phyloP scores from a whole-genome alignment of 1,139 yeast species.

The Pneumocystis jirovecii region DNA sequence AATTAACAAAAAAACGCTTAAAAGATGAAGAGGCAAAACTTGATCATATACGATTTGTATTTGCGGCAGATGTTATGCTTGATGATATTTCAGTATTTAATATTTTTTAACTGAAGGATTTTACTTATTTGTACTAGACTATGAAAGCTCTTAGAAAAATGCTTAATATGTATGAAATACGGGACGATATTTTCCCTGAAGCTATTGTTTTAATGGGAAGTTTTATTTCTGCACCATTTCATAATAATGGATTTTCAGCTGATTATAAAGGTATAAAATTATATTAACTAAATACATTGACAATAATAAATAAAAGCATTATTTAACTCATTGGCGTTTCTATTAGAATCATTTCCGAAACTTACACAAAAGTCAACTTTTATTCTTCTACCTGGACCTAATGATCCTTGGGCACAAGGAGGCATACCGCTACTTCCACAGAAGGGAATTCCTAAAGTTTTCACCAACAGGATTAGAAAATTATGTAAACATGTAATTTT shows the following conservation, averaged over 20 bases:
- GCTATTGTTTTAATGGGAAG: slow-evolving; percentile 55
- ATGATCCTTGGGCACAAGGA: slow-evolving; percentile 83
- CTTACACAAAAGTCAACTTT: slow-evolving; percentile 34
- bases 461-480: slow-evolving; percentile 51
- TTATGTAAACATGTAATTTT: slow-evolving; percentile 52
- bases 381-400: slow-evolving; percentile 69
- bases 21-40: slow-evolving; percentile 42
- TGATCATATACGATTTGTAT: slow-evolving; percentile 41
- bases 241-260: slow-evolving; percentile 32
- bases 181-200: slow-evolving; percentile 35
- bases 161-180: slow-evolving; percentile 19
- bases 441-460: slow-evolving; percentile 50
- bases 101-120: slow-evolving; percentile 46
- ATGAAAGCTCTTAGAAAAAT: slow-evolving; percentile 1
- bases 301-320: slow-evolving; percentile 10
- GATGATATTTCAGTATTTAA: slow-evolving; percentile 46
- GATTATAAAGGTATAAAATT: slow-evolving; percentile 47
- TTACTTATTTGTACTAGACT: slow-evolving; percentile 31
- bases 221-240: slow-evolving; percentile 52
- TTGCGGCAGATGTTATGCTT: slow-evolving; percentile 61
- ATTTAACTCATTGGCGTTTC: slow-evolving; percentile 45
- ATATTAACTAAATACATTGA: not conserved
- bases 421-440: slow-evolving; percentile 62
- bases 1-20: slow-evolving; percentile 41
- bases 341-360: slow-evolving; percentile 37